A percentile compares a stretch with the other conserved stretches of the same genome.
Conservation (phyloP, 2,329 filamentous ascomycete genomes). For the Diaporthe citrichinensis region DNA sequence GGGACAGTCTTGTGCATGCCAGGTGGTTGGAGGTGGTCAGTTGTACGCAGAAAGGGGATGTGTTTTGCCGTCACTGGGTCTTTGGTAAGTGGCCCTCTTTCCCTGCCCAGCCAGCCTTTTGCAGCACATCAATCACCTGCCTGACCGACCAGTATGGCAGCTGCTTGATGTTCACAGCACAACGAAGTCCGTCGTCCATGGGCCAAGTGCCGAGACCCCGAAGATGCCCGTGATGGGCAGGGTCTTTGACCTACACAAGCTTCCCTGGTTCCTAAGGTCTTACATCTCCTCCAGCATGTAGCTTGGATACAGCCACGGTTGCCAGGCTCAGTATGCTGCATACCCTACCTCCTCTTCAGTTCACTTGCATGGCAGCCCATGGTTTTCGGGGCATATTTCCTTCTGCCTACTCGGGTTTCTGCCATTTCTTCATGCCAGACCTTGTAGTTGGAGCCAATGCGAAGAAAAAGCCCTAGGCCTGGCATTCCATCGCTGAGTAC, state of each 20-base stretch:
- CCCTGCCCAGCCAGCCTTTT: background rate
- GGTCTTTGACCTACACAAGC: background rate
- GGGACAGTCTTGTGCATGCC: background rate
- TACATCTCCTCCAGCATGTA: background rate
- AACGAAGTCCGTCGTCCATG: background rate
- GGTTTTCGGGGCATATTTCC: background rate
- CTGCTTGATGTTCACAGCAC: background rate
- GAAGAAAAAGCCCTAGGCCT: background rate
- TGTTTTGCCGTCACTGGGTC: slow-evolving; percentile 6
- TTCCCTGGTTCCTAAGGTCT: background rate
- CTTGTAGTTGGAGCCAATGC: background rate
- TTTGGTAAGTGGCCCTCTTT: background rate
- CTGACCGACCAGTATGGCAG: background rate
- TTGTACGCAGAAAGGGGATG: background rate
- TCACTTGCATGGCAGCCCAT: background rate
- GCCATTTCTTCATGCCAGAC: no score
- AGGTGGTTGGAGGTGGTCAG: background rate
- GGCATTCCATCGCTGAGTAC: background rate
- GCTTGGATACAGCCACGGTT: background rate
- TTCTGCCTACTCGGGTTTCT: background rate
- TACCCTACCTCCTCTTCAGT: background rate
- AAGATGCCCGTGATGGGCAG: background rate
- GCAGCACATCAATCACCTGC: background rate
- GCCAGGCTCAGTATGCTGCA: background rate
- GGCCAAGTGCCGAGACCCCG: background rate